Evolutionary conservation across 2,329 filamentous ascomycete species (phyloP).

Genomic region (Sporothrix pseudoabietina): DNA sequence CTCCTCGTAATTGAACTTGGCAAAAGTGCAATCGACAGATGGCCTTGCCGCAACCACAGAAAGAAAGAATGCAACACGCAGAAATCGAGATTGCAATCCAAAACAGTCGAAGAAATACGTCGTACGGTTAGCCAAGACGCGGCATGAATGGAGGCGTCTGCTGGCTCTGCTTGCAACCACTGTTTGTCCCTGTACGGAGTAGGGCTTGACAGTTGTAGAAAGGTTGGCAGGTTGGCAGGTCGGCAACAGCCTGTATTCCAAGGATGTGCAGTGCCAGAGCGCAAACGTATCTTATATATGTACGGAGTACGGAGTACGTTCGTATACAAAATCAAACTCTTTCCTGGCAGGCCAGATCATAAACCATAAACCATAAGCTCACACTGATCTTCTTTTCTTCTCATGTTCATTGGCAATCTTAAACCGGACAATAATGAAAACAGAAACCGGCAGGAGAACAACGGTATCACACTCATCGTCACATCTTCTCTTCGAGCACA

Average conservation of each 20-base stretch:
- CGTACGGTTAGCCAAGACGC: not conserved
- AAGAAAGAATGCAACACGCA: not conserved
- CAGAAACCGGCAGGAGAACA: not conserved
- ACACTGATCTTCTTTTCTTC: not conserved
- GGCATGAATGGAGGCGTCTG: not conserved
- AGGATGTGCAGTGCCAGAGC: not conserved
- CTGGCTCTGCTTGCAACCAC: not conserved
- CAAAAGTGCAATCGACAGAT: conserved; percentile 4
- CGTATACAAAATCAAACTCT: not conserved
- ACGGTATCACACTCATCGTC: not conserved
- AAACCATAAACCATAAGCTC: not conserved
- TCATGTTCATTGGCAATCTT: not conserved
- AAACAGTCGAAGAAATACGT: not conserved
- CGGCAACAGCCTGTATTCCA: not conserved
- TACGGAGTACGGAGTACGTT: not conserved
- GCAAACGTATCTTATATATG: too few relatives aligned
- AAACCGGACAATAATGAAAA: not conserved
- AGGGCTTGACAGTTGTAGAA: not conserved
- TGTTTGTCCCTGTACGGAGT: not conserved
- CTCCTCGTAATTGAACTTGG: not conserved
- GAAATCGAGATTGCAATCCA: not conserved
- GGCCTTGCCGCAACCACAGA: not conserved
- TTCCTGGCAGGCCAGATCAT: not conserved
- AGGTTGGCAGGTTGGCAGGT: not conserved
- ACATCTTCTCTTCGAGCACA: conserved; percentile 27